Base-by-base conservation (phyloP, 305 asterid species). In the Stenogyne calaminthoides region DNA sequence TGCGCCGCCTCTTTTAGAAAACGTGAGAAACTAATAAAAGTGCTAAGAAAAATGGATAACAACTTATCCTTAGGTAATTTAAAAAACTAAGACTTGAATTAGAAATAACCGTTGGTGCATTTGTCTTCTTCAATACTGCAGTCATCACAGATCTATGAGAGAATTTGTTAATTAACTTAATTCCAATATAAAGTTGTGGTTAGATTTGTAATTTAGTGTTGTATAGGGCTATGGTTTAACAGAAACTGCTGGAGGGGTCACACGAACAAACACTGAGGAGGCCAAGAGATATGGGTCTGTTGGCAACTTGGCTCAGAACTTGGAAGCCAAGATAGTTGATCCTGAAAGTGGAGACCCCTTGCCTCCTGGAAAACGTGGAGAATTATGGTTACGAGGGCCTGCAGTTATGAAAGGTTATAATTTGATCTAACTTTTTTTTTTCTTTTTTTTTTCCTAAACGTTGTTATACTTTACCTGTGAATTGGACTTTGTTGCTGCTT, bases 221-320 rank as follows among this genome's bases (percentile, higher is more conserved):
- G 64, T 80, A 15, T 78, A 94, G 99, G 99, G 99, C 10, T 94
- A 88, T 80, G 99, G 98, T 29, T 46, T 91, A 91, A 94, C 99
- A 6, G 99, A 91, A 87, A 87, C 86, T 55, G 80, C 92, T 7
- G 99, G 98, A 73, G 85, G 77, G 27, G 88, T 82, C 32, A 81
- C 97, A 16, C 75, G 87, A 61, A 73, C 88, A 76, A 47, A 87
- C 47, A 69, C 78, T 7, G 96, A 86, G 64, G 99, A 91, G 79
- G 52, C 80, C 3, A 67, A 69, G 22, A 76, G 56, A 32, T 76
- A 78, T 68, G 97, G 96, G 44, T 87, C 99, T 64, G 92, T 87
- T 15, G 97, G 99, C 72, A 89, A 85, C 36, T 81, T 94, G 67
- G 39, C 83, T 19, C 88, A 84, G 70, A 82, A 79, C 74, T 46